phyloP scores from a whole-genome alignment of 768 basidiomycete species.

The Imleria badia region DNA sequence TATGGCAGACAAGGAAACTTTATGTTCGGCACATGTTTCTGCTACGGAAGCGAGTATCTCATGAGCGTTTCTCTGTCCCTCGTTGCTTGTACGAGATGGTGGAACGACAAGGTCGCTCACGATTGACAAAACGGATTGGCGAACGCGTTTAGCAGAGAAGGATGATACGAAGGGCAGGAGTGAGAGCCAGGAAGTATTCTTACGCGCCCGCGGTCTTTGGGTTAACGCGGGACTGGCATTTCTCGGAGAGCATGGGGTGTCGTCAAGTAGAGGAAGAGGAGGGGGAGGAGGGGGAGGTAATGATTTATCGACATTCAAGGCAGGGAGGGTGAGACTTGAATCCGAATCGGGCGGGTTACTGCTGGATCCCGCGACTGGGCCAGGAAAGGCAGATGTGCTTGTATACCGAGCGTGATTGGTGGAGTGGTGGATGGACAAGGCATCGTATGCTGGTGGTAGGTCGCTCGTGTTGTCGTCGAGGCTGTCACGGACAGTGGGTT shows the following conservation, averaged over 20 bases:
- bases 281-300: neutral
- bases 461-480: neutral
- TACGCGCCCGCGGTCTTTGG: conserved; percentile 1
- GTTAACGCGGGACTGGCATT: neutral
- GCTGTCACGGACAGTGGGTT: neutral
- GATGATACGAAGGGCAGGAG: conserved; percentile 26
- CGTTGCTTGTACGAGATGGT: neutral
- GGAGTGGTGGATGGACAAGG: neutral
- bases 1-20: conserved; percentile 38
- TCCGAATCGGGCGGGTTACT: too few species aligned
- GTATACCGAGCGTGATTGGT: neutral
- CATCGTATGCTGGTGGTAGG: conserved; percentile 18
- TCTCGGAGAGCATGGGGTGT: neutral
- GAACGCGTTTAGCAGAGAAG: conserved; percentile 44
- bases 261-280: neutral
- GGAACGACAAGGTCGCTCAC: conserved; percentile 50
- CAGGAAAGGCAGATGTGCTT: neutral
- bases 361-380: neutral
- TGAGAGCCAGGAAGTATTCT: conserved; percentile 31
- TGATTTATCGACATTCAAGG: neutral
- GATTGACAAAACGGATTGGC: conserved; percentile 48
- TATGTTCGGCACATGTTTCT: conserved; percentile 53
- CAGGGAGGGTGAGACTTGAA: neutral
- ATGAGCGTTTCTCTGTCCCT: conserved; percentile 18
- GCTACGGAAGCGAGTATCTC: conserved; percentile 58